Evolutionary conservation across 306 rosid genomes (phyloP).

Genomic region (Lathyrus oleraceus): DNA sequence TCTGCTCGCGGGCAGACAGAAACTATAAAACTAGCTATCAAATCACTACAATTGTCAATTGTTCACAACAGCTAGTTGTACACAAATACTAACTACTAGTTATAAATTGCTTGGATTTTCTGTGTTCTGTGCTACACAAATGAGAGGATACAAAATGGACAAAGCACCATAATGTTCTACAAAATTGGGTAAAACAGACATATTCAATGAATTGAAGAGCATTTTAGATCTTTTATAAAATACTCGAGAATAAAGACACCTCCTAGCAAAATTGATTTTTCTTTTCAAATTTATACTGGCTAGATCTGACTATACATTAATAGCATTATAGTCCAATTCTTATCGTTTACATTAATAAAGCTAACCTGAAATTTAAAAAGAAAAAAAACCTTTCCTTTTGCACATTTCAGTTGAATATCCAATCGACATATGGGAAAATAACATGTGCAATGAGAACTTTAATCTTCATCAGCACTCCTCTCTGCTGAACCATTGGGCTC

Average conservation of each 20-base stretch:
- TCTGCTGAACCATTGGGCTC: constrained; percentile 37
- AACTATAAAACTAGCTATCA: neutral
- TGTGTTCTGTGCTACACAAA: neutral
- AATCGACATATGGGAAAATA: neutral
- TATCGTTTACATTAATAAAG: neutral
- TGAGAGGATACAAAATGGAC: constrained; percentile 12
- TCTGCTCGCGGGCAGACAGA: neutral
- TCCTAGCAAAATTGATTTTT: constrained; percentile 33
- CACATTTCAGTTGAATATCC: constrained; percentile 24
- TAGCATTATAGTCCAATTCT: constrained; percentile 3
- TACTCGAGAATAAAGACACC: neutral
- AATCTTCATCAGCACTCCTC: constrained; percentile 37
- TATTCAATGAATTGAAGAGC: constrained; percentile 6
- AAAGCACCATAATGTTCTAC: neutral
- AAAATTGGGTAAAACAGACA: constrained; percentile 6
- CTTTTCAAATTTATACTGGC: constrained; percentile 21
- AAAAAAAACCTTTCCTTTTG: neutral
- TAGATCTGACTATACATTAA: constrained; percentile 9
- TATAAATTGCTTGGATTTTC: constrained; percentile 2
- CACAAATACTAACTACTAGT: neutral
- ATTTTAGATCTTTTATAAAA: constrained; percentile 8
- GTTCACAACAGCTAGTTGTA: neutral
- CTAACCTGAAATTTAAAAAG: constrained; percentile 1
- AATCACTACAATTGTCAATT: neutral
- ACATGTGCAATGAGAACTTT: constrained; percentile 23